These are phyloP conservation scores for Microsporum canis DNA, from an alignment of 2,329 filamentous ascomycete genomes.

Conservation along the genomic window DNA sequence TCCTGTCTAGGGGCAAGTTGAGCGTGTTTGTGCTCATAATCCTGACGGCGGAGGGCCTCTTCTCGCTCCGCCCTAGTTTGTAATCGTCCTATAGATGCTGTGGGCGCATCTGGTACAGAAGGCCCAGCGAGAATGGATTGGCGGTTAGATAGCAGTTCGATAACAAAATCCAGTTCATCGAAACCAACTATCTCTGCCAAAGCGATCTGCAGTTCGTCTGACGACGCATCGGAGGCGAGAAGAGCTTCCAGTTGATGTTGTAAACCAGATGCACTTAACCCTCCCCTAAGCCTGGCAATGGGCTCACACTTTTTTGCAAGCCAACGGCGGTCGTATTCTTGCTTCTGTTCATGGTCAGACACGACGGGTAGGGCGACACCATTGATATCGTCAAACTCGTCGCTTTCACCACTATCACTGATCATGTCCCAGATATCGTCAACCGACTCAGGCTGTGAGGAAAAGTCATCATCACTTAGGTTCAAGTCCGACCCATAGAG, in stretches of 20 bases:
- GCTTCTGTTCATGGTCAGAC: conserved; percentile 9
- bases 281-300: conserved; percentile 55
- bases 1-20: conserved; percentile 58
- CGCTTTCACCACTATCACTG: conserved; percentile 60
- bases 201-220: conserved; percentile 83
- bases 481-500: conserved; percentile 46
- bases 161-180: conserved; percentile 84
- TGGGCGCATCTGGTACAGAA: conserved; percentile 18
- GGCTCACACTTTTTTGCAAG: conserved; percentile 55
- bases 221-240: conserved; percentile 55
- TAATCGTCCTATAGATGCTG: conserved; percentile 43
- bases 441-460: conserved; percentile 43
- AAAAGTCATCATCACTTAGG: conserved; percentile 54
- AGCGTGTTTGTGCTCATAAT: conserved; percentile 73
- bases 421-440: conserved; percentile 93
- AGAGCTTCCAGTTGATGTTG: conserved; percentile 66
- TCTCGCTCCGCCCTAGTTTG: conserved; percentile 68
- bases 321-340: conserved; percentile 54
- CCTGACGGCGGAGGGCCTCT: conserved; percentile 61
- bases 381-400: conserved; percentile 47
- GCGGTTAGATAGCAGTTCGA: conserved; percentile 73
- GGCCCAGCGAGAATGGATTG: conserved; percentile 46
- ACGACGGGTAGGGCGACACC: conserved; percentile 22
- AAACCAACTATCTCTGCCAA: conserved; percentile 86
- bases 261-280: conserved; percentile 58